Conservation (phyloP, 345 rosid genomes). For the Gossypium sturtianum region DNA sequence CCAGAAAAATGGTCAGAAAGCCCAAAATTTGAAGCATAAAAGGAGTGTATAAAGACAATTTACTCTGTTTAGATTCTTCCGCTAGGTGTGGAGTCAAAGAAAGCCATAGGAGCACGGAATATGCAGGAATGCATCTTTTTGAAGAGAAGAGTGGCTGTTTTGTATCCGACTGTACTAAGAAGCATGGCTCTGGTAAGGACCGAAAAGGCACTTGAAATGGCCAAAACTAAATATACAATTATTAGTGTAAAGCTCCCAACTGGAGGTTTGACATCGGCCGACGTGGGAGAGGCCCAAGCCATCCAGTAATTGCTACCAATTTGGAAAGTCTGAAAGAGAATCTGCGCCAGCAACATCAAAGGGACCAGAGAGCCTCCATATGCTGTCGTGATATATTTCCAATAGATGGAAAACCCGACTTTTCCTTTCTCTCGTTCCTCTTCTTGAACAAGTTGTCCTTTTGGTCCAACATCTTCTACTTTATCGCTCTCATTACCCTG, state of each 20-base stretch:
- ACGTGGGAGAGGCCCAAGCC: constrained; percentile 64
- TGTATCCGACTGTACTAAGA: constrained; percentile 43
- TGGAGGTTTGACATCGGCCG: constrained; percentile 39
- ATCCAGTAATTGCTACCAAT: constrained; percentile 80
- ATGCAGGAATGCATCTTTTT: constrained; percentile 52
- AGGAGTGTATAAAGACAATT: not conserved
- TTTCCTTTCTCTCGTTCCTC: constrained; percentile 87
- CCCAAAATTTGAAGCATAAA: too few species aligned
- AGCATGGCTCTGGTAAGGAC: constrained; percentile 40
- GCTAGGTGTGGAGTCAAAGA: constrained; percentile 73
- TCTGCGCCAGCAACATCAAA: constrained; percentile 44
- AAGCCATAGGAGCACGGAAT: constrained; percentile 78
- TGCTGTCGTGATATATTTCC: constrained; percentile 58
- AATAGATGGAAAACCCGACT: constrained; percentile 63
- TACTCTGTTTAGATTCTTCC: constrained; percentile 60
- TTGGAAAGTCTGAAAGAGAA: constrained; percentile 49
- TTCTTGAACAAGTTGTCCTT: constrained; percentile 74
- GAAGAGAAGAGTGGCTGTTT: constrained; percentile 60
- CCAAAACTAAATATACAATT: constrained; percentile 46
- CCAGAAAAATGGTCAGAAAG: not conserved
- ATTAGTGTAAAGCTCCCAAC: constrained; percentile 36
- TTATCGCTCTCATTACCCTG: constrained; percentile 25
- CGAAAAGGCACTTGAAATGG: constrained; percentile 53
- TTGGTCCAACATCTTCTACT: constrained; percentile 34
- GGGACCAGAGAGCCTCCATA: constrained; percentile 67